A percentile compares a stretch with the other conserved stretches of the same genome.
phyloP scores from a whole-genome alignment of 2,329 filamentous ascomycete genomes.

The Amphichorda felina region DNA sequence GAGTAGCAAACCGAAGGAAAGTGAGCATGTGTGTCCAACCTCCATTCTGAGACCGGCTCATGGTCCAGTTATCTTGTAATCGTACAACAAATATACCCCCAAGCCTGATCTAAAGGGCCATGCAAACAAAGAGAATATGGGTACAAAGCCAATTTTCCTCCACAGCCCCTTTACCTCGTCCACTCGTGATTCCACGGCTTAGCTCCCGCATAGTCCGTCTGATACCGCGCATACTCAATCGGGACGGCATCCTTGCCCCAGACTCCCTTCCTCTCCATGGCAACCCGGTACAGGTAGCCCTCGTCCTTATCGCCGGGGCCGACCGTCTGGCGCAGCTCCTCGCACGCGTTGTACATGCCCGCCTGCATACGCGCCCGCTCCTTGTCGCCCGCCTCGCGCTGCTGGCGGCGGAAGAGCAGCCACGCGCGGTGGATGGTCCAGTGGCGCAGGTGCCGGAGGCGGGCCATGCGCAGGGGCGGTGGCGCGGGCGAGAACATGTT shows the following conservation, averaged over 20 bases:
- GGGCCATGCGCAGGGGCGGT: constrained; percentile 74
- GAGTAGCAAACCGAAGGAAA: too few species aligned
- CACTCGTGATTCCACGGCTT: constrained; percentile 90
- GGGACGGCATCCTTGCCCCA: constrained; percentile 64
- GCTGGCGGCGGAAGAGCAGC: constrained; percentile 65
- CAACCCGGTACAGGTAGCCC: constrained; percentile 71
- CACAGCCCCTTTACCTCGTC: constrained; percentile 44
- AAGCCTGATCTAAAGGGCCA: too few species aligned
- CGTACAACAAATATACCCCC: too few species aligned
- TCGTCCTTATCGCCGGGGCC: constrained; percentile 45
- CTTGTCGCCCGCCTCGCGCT: constrained; percentile 48
- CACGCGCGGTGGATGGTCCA: constrained; percentile 99
- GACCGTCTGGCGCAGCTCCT: constrained; percentile 58
- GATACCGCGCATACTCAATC: constrained; percentile 78
- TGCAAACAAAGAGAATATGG: too few species aligned
- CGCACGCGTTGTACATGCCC: constrained; percentile 74
- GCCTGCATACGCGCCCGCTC: constrained; percentile 73
- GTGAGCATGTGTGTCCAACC: too few species aligned
- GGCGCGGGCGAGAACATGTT: constrained; percentile 40
- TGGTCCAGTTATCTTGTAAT: too few species aligned
- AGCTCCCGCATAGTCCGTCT: constrained; percentile 70
- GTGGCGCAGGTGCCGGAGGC: constrained; percentile 79
- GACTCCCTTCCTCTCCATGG: constrained; percentile 83
- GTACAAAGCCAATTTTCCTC: not conserved
- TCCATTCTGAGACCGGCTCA: too few species aligned